Base-by-base conservation (phyloP, 257 asterid genomes). In the Nicotiana paniculata region DNA sequence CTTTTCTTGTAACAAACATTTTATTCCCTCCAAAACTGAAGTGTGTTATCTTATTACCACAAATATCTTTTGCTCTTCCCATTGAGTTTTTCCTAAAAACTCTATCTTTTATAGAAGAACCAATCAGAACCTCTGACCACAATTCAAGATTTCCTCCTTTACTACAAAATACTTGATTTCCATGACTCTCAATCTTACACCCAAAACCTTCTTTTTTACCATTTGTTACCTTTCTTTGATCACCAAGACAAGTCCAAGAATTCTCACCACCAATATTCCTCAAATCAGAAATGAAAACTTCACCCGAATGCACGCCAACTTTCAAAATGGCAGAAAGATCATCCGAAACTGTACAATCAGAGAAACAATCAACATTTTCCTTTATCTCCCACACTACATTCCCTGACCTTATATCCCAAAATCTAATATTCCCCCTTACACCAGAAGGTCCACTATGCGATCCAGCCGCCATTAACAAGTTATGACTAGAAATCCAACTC, bases 401-500 rank as follows among this genome's bases (percentile, higher is more conserved):
- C 8, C 97, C 92, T 0, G 97, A 89, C 82, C 98, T 91, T 48
- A 92, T 80, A 83, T 96, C 99, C 97, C 97, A 96, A 76, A 94
- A 93, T 81, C 82, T 92, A 77, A 96, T 91, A 74, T 90, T 91
- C 24, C 99, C 99, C 0, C 75, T 69, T 2, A 96, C 97, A 62
- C 99, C 98, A 13, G 93, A 89, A 4, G 97, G 95, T 5, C 98
- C 98, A 53, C 98, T 88, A 83, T 96, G 99, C 30, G 98, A 93
- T 21, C 99, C 99, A 0, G 97, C 89, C 54, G 98, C 98, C 98
- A 96, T 94, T 84, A 96, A 86, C 89, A 96, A 83, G 81, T 92
- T 96, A 77, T 91, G 97, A 75, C 87, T 82, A 0, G 95, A 61
- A 48, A 93, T 78, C 99, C 99, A 96, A 54, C 85, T 90, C 33